A percentile compares a stretch with the other conserved stretches of the same genome.
These are phyloP conservation scores for Eucalyptus regnans DNA, from an alignment of 345 rosid genomes.

Conservation along the genomic window DNA sequence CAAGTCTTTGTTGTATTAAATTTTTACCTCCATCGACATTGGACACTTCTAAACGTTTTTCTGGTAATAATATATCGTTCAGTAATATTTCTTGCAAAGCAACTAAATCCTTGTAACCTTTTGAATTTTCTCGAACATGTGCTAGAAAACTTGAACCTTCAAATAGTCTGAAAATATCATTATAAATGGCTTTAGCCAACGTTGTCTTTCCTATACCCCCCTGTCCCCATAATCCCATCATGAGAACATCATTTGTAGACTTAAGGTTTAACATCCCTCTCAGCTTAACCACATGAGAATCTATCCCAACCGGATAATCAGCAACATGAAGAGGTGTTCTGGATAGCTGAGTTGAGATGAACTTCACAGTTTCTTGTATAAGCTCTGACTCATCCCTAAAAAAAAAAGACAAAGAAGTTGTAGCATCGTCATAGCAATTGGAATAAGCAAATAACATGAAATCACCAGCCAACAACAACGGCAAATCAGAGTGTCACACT, in stretches of 20 bases:
- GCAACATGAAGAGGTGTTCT: background rate
- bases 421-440: background rate
- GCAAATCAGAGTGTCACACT: background rate
- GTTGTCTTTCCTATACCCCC: too few species aligned
- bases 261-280: too few species aligned
- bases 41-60: fast-evolving
- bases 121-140: too few species aligned
- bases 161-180: too few species aligned
- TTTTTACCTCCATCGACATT: background rate
- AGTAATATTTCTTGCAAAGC: background rate
- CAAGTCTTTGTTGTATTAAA: background rate
- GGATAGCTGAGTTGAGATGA: fast-evolving
- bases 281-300: background rate
- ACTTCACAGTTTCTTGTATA: fast-evolving
- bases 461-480: background rate
- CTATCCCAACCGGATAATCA: background rate
- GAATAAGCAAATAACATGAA: background rate
- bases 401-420: background rate
- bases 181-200: too few species aligned
- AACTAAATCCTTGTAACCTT: background rate
- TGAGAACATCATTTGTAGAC: too few species aligned
- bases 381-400: background rate
- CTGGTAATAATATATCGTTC: background rate
- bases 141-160: too few species aligned
- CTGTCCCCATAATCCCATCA: too few species aligned